Base-by-base conservation (phyloP, 2,329 filamentous ascomycete species). In the Fusarium albosuccineum region DNA sequence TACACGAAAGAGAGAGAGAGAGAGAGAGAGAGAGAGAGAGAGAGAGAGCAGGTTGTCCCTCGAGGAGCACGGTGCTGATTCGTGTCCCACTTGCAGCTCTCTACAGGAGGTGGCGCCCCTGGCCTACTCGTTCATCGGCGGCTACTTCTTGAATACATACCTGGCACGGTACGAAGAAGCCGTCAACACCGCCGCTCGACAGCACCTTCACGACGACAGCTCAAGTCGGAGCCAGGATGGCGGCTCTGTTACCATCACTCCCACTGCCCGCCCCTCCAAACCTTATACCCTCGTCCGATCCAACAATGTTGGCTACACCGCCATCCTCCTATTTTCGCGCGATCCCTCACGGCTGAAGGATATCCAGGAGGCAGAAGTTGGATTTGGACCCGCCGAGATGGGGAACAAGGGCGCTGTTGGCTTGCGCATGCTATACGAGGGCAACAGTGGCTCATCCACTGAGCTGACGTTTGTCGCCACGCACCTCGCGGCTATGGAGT, bases 351-450 rank as follows among this genome's bases (percentile, higher is more conserved):
- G 85, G 26, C 82, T 97, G 52, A 81, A 82, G 54, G 83, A 87
- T 72, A 81, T 96, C n/a, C 87, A 93, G 67, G 89, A 88, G n/a
- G 93, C 91, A 3, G 92, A 92, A 54, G 91, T 94, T 3, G 94
- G 96, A 0, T 91, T 97, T 49, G 96, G 96, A 1, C 78, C 94
- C 1, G 90, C 89, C 60, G 91, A 95, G 50, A 96, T 97, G 91
- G 96, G 94, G 14, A 97, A 97, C 79, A 99, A 99, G 80, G 96
- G 95, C 30, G 95, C 94, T 4, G 91, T 97, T 1, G 96, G 91
- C 1, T 84, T 95, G 63, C 86, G 94, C 34, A 79, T 96, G 42
- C 84, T 88, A 13, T 91, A 92, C 72, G 66, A 76, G 58, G 74
- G 68, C 45, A 72, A 67, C 30, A 69, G 66, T 9, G 72, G 71